These are phyloP conservation scores for Lycium barbarum DNA, from an alignment of 257 asterid genomes.

Conservation along the genomic window DNA sequence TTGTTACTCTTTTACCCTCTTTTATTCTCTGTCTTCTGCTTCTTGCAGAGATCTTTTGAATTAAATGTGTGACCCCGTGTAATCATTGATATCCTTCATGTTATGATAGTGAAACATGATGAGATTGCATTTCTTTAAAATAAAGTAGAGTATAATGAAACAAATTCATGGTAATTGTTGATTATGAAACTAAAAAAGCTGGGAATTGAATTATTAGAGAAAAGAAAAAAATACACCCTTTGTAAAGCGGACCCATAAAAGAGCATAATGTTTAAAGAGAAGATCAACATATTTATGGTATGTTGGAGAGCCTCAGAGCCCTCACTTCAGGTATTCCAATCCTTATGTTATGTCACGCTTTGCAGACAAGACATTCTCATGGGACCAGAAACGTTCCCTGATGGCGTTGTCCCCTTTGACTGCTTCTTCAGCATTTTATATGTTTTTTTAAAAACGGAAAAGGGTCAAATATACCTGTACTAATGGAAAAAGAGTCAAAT, in stretches of 20 bases:
- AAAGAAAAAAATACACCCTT: neutral
- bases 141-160: neutral
- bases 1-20: neutral
- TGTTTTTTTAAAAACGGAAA: too few relatives aligned
- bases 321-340: neutral
- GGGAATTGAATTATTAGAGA: neutral
- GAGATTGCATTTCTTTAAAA: neutral
- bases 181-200: neutral
- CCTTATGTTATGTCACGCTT: conserved; percentile 27
- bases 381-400: conserved; percentile 20
- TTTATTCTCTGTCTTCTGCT: neutral
- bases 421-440: neutral
- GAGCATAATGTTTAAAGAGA: neutral
- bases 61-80: neutral
- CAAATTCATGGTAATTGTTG: conserved; percentile 22
- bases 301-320: neutral
- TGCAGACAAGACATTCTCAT: neutral
- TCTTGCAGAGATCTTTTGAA: neutral
- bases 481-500: too few relatives aligned
- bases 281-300: neutral
- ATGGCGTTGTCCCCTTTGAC: neutral
- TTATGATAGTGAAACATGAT: neutral
- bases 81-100: conserved; percentile 8
- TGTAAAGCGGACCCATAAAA: neutral
- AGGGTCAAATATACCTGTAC: too few relatives aligned